Base-by-base conservation (phyloP, 495 filamentous ascomycete species). In the Amniculicola lignicola region DNA sequence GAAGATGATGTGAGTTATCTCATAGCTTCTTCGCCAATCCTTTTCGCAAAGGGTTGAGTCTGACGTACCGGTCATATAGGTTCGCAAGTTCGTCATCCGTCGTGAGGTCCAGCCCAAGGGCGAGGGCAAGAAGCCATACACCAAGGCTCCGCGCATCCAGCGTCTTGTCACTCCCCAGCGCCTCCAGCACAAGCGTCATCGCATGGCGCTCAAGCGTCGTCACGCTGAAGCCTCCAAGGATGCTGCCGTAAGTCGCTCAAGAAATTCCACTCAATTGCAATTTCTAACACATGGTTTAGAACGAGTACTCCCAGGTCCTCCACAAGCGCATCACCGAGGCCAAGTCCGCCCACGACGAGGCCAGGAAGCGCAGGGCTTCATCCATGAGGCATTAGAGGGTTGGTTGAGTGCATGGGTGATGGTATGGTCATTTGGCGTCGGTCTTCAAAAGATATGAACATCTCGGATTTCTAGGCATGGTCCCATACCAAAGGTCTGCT, bases 121-220 rank as follows among this genome's bases (percentile, higher is more conserved):
- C 66, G 92, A 96, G 82, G 90, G 89, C 81, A 90, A 90, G 84
- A 86, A 87, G 78, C 74, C 90, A 59, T 96, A 97, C 83, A 97
- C 92, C 86, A 98, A 98, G 85, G 93, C 93, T 70, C 92, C 93
- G 70, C 89, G 87, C 79, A 98, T 98, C 79, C 93, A 98, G 82
- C 88, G 93, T 72, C 88, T 98, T 67, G 88, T 98, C 68, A 98
- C 93, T 75, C 94, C 93, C 77, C 93, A 98, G 79, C 94, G 93
- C 74, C 90, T 98, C 66, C 93, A 98, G 81, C 93, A 92, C 86
- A 97, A 97, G 88, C 90, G 93, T 70, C 91, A 97, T 79, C 81
- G 88, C 67, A 80, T 92, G 66, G 92, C 93, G 67, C 84, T 98
- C 75, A 98, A 98, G 90, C 90, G 91, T 75, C 90, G 94, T 72